Evolutionary conservation across 768 basidiomycete species (phyloP), one percentile per base, ranked within the genome.

Genomic region (Leccinum sublutescens): DNA sequence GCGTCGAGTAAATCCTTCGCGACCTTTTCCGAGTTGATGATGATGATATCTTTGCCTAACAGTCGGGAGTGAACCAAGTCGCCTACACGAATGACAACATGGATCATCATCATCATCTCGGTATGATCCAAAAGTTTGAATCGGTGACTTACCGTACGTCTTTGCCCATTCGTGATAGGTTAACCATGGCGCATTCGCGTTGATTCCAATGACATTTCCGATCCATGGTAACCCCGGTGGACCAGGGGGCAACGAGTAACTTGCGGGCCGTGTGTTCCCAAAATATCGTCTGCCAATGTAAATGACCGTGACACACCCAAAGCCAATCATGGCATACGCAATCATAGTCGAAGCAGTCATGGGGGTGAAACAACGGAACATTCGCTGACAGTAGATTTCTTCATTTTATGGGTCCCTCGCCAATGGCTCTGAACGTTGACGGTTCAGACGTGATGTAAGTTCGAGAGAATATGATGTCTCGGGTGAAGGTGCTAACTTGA

Each of bases 121-220:
- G 10, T 19, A 19, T 19, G 43, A 9, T 15, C 15, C 34, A 12
- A 29, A 29, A 34, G 34, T 36, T 5, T 36, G 14, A 5, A 14
- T n/a, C 17, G n/a, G 49, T 9, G 31, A 33, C 50, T 33, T 19
- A 51, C 50, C 50, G 19, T 51, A 33, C 19, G 19, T 33, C 7
- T 51, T 51, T 33, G 50, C 50, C 50, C 50, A 51, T 31, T 51
- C 31, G 50, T 14, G 50, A 19, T 51, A 51, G 31, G 50, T 51
- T 4, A 51, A 12, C 50, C 50, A 51, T 19, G 50, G 50, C 3
- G 31, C 50, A 12, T 51, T 33, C 19, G n/a, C 7, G 25, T 51
- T 6, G 5, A 51, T 51, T 51, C 50, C 50, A 21, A 33, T 51
- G 29, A 51, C 19, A 19, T 51, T 51, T 33, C 50, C 50, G 15